Conservation (phyloP, 2,329 filamentous ascomycete species). For the Stachybotrys chartarum region DNA sequence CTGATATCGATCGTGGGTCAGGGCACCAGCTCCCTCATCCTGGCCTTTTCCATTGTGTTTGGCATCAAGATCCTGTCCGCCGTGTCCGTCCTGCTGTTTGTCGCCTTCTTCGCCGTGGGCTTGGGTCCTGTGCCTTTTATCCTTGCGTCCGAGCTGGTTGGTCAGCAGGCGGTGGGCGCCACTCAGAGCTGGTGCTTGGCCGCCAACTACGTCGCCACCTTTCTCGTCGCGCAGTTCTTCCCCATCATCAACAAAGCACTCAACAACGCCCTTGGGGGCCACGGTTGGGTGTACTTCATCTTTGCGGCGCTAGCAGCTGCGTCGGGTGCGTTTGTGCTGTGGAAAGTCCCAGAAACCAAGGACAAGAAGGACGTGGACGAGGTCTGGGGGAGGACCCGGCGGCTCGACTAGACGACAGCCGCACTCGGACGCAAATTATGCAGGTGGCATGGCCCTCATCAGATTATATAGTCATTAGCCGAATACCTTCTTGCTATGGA, state of each 20-base stretch:
- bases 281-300: constrained; percentile 85
- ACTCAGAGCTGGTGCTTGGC: constrained; percentile 83
- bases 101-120: constrained; percentile 82
- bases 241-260: constrained; percentile 74
- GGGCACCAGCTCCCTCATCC: constrained; percentile 66
- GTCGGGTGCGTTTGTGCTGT: constrained; percentile 64
- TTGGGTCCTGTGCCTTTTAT: constrained; percentile 94
- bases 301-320: constrained; percentile 69
- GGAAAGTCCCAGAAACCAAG: constrained; percentile 78
- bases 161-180: constrained; percentile 82
- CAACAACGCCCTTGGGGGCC: constrained; percentile 54
- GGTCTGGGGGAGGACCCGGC: constrained; percentile 71
- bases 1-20: constrained; percentile 79
- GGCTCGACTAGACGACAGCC: constrained; percentile 32
- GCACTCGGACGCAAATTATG: too few species aligned
- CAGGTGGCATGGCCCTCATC: background rate
- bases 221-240: constrained; percentile 91
- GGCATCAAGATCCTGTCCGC: constrained; percentile 70
- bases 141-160: constrained; percentile 83
- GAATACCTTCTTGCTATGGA: constrained; percentile 36
- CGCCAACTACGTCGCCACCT: constrained; percentile 85
- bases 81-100: constrained; percentile 75
- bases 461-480: constrained; percentile 1
- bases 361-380: constrained; percentile 79
- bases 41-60: constrained; percentile 75